Base-by-base conservation (phyloP, 495 filamentous ascomycete genomes). In the Talaromyces liani region DNA sequence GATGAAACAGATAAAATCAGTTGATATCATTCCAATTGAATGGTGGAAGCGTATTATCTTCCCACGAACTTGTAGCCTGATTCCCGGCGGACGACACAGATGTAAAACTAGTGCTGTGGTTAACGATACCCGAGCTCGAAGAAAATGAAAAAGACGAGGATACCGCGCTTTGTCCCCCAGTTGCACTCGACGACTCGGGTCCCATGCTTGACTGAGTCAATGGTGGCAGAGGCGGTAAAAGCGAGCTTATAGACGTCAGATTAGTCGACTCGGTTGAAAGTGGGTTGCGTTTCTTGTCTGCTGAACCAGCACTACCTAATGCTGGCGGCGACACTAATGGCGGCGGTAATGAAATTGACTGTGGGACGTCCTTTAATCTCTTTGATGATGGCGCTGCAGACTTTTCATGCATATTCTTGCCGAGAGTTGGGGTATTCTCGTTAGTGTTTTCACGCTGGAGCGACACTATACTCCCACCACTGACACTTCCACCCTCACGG, bases 401-500 rank as follows among this genome's bases (percentile, higher is more conserved):
- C n/a, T 22, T 31, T 33, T 25, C 31, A 6, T 36, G 16, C n/a
- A 4, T 20, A 22, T 58, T 31, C 5, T 58, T 29, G 4, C 6
- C 12, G n/a, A 25, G 7, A 16, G 34, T 12, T n/a, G 36, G 22
- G 3, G 27, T 24, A 18, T 6, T 49, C 14, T 61, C 34, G 24
- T 61, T 61, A 16, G 22, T 45, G 22, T 45, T 24, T 29, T 18
- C 24, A 8, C 12, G 60, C 8, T 33, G 41, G 3, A 51, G 29
- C 6, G 60, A 51, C 22, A 18, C 58, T 12, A 71, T 18, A 9
- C 64, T 62, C n/a, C 74, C 73, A 36, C 73, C 75, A 25, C 71
- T 77, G 31, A 78, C 75, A 54, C 77, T 75, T 22, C 78, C 78
- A 5, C 77, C 78, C 18, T 86, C 77, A 29, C 80, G 81, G 69